These are phyloP conservation scores for Scutellaria barbata DNA, from an alignment of 257 asterid genomes.

Conservation along the genomic window DNA sequence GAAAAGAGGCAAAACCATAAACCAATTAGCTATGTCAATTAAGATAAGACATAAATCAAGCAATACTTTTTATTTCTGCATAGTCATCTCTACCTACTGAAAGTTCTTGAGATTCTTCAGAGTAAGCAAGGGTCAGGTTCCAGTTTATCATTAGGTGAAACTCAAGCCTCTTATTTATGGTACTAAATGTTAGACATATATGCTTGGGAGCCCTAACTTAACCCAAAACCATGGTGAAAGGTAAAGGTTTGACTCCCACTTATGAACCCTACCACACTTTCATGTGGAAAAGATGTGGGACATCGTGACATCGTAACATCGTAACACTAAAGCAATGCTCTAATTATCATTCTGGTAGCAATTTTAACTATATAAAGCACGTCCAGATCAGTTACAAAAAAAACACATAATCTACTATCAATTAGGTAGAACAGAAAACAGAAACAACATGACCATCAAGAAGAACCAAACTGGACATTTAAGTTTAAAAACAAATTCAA, in stretches of 20 bases:
- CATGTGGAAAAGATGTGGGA: no score
- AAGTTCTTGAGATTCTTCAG: slow-evolving; percentile 26
- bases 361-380: slow-evolving; percentile 2
- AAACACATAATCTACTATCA: slow-evolving; percentile 13
- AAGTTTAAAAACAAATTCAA: neutral
- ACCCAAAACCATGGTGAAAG: no score
- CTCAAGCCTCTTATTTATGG: neutral
- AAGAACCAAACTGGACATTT: slow-evolving; percentile 21
- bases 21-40: slow-evolving; percentile 18
- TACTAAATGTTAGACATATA: no score
- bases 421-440: neutral
- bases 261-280: no score
- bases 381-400: neutral
- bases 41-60: slow-evolving; percentile 19
- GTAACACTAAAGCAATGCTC: slow-evolving; percentile 18
- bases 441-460: slow-evolving; percentile 26
- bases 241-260: no score
- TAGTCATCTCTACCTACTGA: slow-evolving; percentile 22
- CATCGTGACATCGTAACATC: no score
- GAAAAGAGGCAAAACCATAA: slow-evolving; percentile 5
- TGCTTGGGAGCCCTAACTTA: no score
- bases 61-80: slow-evolving; percentile 3
- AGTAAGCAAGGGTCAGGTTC: slow-evolving; percentile 2
- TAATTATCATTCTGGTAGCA: neutral
- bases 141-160: slow-evolving; percentile 15